Evolutionary conservation across 352 stramenopile genomes (phyloP).

Genomic region (Phytophthora sp.): DNA sequence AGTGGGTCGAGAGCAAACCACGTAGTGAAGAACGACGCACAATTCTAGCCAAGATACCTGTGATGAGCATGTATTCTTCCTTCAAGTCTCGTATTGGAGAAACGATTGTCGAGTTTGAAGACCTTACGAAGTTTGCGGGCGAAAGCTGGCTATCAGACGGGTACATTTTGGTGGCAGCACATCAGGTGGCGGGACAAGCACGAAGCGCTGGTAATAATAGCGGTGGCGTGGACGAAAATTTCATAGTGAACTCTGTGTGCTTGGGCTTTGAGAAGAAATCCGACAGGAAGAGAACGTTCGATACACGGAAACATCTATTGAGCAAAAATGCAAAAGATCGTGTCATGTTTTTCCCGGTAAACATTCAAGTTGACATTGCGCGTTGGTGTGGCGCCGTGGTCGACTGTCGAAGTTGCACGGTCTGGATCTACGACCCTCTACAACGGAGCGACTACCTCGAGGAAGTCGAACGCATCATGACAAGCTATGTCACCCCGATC

Average conservation of each 20-base stretch:
- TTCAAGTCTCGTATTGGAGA: slow-evolving; percentile 7
- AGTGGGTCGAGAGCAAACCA: not conserved
- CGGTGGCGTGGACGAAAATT: not conserved
- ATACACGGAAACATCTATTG: not conserved
- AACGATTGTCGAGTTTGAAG: slow-evolving; percentile 15
- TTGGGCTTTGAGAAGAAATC: not conserved
- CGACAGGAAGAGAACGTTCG: not conserved
- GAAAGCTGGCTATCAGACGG: slow-evolving; percentile 3
- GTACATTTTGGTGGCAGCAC: not conserved
- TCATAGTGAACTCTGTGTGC: not conserved
- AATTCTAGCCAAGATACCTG: not conserved
- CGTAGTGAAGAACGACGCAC: not conserved
- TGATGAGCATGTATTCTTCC: slow-evolving; percentile 6
- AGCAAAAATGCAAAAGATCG: not conserved
- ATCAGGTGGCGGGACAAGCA: not conserved
- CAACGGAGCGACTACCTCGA: not conserved
- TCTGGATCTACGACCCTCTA: slow-evolving; percentile 7
- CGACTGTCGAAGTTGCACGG: not conserved
- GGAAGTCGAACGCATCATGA: slow-evolving; percentile 3
- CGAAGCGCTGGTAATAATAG: not conserved
- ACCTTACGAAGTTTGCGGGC: slow-evolving; percentile 8
- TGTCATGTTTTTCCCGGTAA: not conserved
- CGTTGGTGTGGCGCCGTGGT: slow-evolving; percentile 6
- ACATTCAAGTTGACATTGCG: not conserved
- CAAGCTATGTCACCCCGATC: not conserved